Conservation (phyloP, 768 basidiomycete genomes). For the Amanita inopinata region DNA sequence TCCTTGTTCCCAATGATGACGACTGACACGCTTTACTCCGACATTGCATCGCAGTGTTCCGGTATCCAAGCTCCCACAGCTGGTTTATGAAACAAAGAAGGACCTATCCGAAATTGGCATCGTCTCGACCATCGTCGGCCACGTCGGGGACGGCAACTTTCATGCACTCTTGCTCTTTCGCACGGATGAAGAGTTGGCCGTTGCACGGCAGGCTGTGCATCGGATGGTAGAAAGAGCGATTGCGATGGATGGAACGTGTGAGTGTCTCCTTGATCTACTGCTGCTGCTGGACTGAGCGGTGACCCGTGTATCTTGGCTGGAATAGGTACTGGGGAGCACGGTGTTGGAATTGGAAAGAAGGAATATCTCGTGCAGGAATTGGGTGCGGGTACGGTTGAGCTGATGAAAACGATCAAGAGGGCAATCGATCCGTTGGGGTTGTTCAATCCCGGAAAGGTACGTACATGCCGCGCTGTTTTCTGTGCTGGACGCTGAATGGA, state of each 20-base stretch:
- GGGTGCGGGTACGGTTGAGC: conserved; percentile 68
- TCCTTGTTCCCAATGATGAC: too few relatives aligned
- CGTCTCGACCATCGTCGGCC: conserved; percentile 58
- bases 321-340: conserved; percentile 73
- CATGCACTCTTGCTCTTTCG: conserved; percentile 46
- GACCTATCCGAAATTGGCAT: conserved; percentile 53
- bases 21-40: too few relatives aligned
- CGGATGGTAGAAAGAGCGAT: conserved; percentile 63
- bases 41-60: too few relatives aligned
- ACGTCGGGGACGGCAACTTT: conserved; percentile 62
- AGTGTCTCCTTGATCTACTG: conserved; percentile 14
- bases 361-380: conserved; percentile 76
- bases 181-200: conserved; percentile 39
- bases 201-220: conserved; percentile 36
- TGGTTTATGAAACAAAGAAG: conserved; percentile 61
- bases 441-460: conserved; percentile 80
- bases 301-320: not conserved
- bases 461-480: too few relatives aligned
- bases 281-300: not conserved
- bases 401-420: conserved; percentile 79
- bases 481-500: too few relatives aligned
- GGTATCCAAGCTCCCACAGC: conserved; percentile 51
- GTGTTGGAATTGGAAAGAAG: conserved; percentile 79
- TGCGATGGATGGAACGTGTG: conserved; percentile 66
- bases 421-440: conserved; percentile 65